Percentiles rank a stretch among this genome's conserved stretches.
Conservation (phyloP, 2,329 filamentous ascomycete genomes). For the Cercospora berteroae region DNA sequence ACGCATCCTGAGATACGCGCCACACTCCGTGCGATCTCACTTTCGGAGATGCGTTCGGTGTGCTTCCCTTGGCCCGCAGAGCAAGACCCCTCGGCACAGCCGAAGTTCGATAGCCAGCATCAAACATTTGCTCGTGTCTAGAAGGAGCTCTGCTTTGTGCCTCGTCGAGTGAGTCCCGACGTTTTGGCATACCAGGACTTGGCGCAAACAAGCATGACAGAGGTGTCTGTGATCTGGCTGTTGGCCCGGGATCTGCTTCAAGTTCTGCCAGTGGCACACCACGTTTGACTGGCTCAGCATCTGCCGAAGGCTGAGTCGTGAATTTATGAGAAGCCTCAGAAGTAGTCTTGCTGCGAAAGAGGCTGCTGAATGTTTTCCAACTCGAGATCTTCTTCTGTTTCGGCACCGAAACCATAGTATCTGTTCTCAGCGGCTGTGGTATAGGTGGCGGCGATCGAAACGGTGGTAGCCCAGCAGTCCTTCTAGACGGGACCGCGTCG, state of each 20-base stretch:
- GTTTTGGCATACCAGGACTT: constrained; percentile 7
- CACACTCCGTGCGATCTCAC: constrained; percentile 13
- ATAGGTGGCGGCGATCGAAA: constrained; percentile 8
- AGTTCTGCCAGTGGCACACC: not conserved
- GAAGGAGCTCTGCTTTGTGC: constrained; percentile 4
- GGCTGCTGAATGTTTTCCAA: constrained; percentile 31
- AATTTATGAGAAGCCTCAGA: constrained; percentile 7
- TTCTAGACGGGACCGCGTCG: constrained; percentile 21
- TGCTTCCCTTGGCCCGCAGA: not conserved
- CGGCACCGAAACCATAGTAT: constrained; percentile 2
- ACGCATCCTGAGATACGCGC: constrained; percentile 20
- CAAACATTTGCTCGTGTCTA: constrained; percentile 6
- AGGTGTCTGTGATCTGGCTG: constrained; percentile 3
- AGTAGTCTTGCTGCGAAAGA: constrained; percentile 27
- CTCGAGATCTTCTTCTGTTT: constrained; percentile 31
- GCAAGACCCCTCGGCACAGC: constrained; percentile 3
- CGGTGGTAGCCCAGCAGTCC: constrained; percentile 9
- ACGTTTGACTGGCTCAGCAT: not conserved
- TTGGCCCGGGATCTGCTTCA: constrained; percentile 1
- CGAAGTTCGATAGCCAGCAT: constrained; percentile 3
- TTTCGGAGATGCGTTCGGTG: not conserved
- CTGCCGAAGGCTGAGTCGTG: not conserved
- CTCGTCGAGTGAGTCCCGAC: not conserved
- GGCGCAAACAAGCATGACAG: constrained; percentile 19
- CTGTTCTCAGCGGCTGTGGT: not conserved